Conservation (phyloP, 2,329 filamentous ascomycete genomes). For the Aphanoascus verrucosus region DNA sequence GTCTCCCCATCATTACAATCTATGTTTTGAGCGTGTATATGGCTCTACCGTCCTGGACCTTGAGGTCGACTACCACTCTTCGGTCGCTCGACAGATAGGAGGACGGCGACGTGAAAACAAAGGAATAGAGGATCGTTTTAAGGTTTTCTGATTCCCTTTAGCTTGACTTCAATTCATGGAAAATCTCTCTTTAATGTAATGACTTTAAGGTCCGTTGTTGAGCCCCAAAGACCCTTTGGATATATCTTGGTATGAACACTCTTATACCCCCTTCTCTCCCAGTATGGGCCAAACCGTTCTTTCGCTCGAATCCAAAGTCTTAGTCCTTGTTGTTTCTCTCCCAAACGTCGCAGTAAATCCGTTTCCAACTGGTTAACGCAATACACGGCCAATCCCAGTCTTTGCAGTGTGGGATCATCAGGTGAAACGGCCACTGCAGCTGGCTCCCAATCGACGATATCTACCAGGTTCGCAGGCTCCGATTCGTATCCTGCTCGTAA, state of each 20-base stretch:
- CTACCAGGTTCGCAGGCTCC: slow-evolving; percentile 11
- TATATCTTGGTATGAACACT: slow-evolving; percentile 7
- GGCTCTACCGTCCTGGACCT: no score
- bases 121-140: no score
- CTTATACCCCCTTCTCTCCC: slow-evolving; percentile 13
- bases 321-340: not conserved
- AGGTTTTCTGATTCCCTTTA: not conserved
- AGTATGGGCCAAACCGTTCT: slow-evolving; percentile 9
- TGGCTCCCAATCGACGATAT: slow-evolving; percentile 13
- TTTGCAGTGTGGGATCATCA: slow-evolving; percentile 10
- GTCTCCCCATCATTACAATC: no score
- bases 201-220: slow-evolving; percentile 8
- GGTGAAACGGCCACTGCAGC: slow-evolving; percentile 8
- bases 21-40: no score
- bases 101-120: no score
- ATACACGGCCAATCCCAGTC: slow-evolving; percentile 9
- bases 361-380: slow-evolving; percentile 9
- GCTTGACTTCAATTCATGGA: not conserved
- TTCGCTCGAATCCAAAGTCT: slow-evolving; percentile 14
- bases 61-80: no score
- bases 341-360: slow-evolving; percentile 11
- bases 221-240: slow-evolving; percentile 8
- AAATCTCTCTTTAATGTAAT: slow-evolving; percentile 8
- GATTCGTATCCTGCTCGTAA: slow-evolving; percentile 7
- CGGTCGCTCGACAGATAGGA: no score